phyloP scores from a whole-genome alignment of 1,284 basidiomycete species.

The Laetiporus sulphureus region DNA sequence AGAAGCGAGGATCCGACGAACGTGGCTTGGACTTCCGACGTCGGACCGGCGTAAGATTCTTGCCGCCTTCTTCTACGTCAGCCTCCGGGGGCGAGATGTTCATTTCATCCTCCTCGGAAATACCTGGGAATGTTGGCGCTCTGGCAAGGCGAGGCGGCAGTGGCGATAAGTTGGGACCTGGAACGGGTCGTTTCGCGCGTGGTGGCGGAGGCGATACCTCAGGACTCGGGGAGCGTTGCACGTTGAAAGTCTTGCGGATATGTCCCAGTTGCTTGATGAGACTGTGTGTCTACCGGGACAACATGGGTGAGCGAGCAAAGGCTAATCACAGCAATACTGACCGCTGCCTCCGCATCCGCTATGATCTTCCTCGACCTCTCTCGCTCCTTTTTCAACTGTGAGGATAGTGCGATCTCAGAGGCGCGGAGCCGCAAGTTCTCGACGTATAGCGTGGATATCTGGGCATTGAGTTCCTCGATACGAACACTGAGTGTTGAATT shows the following conservation, averaged over 20 bases:
- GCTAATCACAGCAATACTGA: slow-evolving; percentile 31
- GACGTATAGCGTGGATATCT: slow-evolving; percentile 70
- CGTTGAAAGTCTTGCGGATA: slow-evolving; percentile 54
- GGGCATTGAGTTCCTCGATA: slow-evolving; percentile 75
- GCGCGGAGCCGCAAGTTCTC: slow-evolving; percentile 77
- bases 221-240: slow-evolving; percentile 31
- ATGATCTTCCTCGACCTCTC: slow-evolving; percentile 68
- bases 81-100: slow-evolving; percentile 28
- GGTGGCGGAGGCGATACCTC: slow-evolving; percentile 36
- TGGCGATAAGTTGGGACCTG: slow-evolving; percentile 39
- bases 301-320: not conserved
- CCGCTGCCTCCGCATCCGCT: slow-evolving; percentile 65
- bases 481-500: slow-evolving; percentile 77
- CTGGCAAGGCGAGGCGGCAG: slow-evolving; percentile 54
- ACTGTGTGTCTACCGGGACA: slow-evolving; percentile 41
- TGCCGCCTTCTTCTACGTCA: slow-evolving; percentile 34
- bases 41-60: slow-evolving; percentile 27
- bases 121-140: slow-evolving; percentile 58
- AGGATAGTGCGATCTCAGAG: slow-evolving; percentile 66
- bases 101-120: slow-evolving; percentile 60
- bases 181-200: slow-evolving; percentile 36
- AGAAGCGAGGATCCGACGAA: slow-evolving; percentile 31
- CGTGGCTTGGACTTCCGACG: slow-evolving; percentile 24
- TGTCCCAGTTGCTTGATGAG: slow-evolving; percentile 60
- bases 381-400: slow-evolving; percentile 71